A percentile compares a stretch with the other conserved stretches of the same genome.
Evolutionary conservation across 2,329 filamentous ascomycete species (phyloP).

Genomic region (Diaporthe helianthi): DNA sequence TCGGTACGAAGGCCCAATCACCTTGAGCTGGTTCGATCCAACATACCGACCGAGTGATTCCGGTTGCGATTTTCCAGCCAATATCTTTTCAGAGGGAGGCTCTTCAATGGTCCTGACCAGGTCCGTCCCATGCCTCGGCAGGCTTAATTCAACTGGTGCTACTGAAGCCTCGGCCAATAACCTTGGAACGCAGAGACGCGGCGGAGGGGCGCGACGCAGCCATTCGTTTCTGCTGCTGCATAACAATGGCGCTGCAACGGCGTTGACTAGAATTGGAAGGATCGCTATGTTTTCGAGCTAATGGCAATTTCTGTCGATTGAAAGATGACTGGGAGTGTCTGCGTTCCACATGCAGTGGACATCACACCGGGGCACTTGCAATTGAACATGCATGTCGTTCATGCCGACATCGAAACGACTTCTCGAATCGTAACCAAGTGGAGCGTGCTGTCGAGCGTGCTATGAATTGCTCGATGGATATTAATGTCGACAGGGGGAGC

Average conservation of each 20-base stretch:
- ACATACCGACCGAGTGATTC: not conserved
- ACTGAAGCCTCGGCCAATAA: not conserved
- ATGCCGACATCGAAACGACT: not conserved
- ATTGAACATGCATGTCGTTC: not conserved
- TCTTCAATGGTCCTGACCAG: not conserved
- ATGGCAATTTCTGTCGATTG: not conserved
- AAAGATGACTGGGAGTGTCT: not conserved
- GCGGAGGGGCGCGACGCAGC: not conserved
- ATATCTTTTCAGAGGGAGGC: not conserved
- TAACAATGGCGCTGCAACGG: not conserved
- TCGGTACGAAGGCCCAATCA: not conserved
- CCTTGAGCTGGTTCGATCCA: not conserved
- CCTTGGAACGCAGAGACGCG: not conserved
- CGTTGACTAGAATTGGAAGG: not conserved
- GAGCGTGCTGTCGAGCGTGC: not conserved
- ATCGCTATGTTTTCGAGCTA: not conserved
- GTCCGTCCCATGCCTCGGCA: not conserved
- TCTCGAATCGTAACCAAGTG: not conserved
- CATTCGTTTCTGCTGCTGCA: not conserved
- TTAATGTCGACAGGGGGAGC: not conserved
- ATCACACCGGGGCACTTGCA: not conserved
- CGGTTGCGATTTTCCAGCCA: not conserved
- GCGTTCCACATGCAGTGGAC: not conserved
- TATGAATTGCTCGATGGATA: not conserved
- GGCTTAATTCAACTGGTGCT: not conserved